phyloP scores from a whole-genome alignment of 805 yeast genomes.

The Kuraishia cidri region DNA sequence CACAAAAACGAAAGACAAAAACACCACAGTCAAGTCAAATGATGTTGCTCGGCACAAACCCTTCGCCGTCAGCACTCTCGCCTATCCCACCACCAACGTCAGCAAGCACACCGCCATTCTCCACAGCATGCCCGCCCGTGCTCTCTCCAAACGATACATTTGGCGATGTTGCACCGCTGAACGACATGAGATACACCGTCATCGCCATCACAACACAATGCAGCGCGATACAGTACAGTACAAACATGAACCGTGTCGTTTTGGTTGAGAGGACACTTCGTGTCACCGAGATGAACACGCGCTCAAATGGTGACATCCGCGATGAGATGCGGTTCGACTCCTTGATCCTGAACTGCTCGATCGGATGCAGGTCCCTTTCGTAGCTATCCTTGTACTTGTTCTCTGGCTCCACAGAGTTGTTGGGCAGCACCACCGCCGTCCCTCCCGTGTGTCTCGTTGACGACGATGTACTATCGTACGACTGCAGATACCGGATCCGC shows the following conservation, averaged over 20 bases:
- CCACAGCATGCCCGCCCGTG: too few species aligned
- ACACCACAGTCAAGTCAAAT: too few species aligned
- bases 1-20: too few species aligned
- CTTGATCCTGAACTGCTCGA: slow-evolving; percentile 69
- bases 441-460: slow-evolving; percentile 2
- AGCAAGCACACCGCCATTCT: too few species aligned
- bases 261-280: slow-evolving; percentile 69
- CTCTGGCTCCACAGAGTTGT: slow-evolving; percentile 32
- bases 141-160: background rate
- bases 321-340: slow-evolving; percentile 73
- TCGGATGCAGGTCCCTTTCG: slow-evolving; percentile 75
- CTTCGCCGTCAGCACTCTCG: too few species aligned
- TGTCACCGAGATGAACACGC: slow-evolving; percentile 66
- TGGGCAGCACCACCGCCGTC: too few species aligned
- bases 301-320: slow-evolving; percentile 67
- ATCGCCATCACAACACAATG: slow-evolving; percentile 67
- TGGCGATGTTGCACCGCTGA: background rate
- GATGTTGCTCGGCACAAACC: too few species aligned
- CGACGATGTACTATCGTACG: slow-evolving; percentile 21
- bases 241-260: slow-evolving; percentile 61
- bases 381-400: slow-evolving; percentile 52
- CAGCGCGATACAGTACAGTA: slow-evolving; percentile 64
- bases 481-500: slow-evolving; percentile 57
- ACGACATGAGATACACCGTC: slow-evolving; percentile 39
- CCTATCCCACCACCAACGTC: too few species aligned